A percentile compares a stretch with the other conserved stretches of the same genome.
Evolutionary conservation across 805 yeast species (phyloP).

Genomic region (Naumovozyma dairenensis): DNA sequence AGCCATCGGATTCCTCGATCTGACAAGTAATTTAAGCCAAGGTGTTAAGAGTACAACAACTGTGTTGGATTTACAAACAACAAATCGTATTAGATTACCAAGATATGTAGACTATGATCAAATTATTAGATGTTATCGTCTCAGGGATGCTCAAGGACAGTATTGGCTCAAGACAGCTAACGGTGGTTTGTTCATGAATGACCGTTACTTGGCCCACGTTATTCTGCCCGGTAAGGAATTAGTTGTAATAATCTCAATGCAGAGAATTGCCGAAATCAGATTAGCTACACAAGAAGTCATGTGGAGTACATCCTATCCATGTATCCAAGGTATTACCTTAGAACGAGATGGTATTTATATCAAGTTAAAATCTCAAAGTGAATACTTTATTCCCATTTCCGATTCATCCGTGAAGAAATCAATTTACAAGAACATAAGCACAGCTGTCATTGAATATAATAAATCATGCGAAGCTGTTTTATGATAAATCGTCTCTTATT

Average conservation of each 20-base stretch:
- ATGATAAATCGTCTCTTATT: constrained; percentile 7
- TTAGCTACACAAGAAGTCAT: constrained; percentile 48
- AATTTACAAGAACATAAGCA: constrained; percentile 60
- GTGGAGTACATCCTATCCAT: constrained; percentile 64
- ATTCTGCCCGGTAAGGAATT: constrained; percentile 72
- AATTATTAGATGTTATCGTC: constrained; percentile 62
- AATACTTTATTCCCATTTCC: constrained; percentile 75
- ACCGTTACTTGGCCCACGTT: constrained; percentile 76
- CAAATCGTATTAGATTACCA: constrained; percentile 76
- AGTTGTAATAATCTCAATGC: constrained; percentile 66
- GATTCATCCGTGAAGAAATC: constrained; percentile 53
- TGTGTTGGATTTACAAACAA: constrained; percentile 68
- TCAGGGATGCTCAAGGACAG: constrained; percentile 88
- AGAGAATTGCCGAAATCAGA: constrained; percentile 56
- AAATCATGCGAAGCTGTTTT: constrained; percentile 48
- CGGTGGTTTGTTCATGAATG: constrained; percentile 67
- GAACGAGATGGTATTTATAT: constrained; percentile 74
- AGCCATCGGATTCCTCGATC: constrained; percentile 86
- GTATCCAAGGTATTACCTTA: constrained; percentile 59
- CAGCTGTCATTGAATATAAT: constrained; percentile 77
- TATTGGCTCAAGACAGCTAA: constrained; percentile 77
- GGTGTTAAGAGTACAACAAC: constrained; percentile 91
- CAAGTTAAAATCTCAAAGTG: constrained; percentile 45
- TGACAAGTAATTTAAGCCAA: constrained; percentile 87
- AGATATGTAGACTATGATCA: constrained; percentile 60